A percentile compares a stretch with the other conserved stretches of the same genome.
Conservation (phyloP, 805 yeast species). For the Candida easanensis region DNA sequence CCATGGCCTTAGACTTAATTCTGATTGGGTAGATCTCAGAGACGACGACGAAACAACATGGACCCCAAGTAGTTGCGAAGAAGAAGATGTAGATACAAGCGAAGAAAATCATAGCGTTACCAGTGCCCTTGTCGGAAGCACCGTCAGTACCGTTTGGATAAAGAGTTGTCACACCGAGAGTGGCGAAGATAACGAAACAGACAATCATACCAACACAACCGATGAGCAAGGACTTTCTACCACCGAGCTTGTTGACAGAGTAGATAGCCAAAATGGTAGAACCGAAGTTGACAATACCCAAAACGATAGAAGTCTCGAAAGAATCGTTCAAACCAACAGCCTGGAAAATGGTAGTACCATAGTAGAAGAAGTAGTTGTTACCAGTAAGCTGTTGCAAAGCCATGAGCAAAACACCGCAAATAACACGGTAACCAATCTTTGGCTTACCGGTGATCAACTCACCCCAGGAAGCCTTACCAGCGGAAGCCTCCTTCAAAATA, state of each 20-base stretch:
- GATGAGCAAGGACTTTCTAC: slow-evolving; percentile 44
- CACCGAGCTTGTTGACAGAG: slow-evolving; percentile 53
- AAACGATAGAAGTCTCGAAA: slow-evolving; percentile 53
- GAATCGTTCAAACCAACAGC: slow-evolving; percentile 59
- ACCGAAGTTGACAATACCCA: slow-evolving; percentile 59
- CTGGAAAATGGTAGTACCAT: slow-evolving; percentile 59
- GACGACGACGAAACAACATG: slow-evolving; percentile 59
- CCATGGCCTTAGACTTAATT: slow-evolving; percentile 56
- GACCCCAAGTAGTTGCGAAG: slow-evolving; percentile 77
- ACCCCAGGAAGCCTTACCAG: slow-evolving; percentile 64
- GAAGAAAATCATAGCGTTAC: slow-evolving; percentile 68
- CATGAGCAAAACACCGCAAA: slow-evolving; percentile 54
- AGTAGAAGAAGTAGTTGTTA: slow-evolving; percentile 65
- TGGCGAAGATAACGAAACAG: slow-evolving; percentile 49
- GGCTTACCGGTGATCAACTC: slow-evolving; percentile 69
- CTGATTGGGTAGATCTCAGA: slow-evolving; percentile 73
- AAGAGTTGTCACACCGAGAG: slow-evolving; percentile 54
- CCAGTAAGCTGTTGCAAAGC: slow-evolving; percentile 69
- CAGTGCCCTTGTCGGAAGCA: slow-evolving; percentile 52
- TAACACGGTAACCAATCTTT: slow-evolving; percentile 44
- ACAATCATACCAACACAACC: slow-evolving; percentile 49
- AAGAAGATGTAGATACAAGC: slow-evolving; percentile 68
- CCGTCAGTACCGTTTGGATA: slow-evolving; percentile 42
- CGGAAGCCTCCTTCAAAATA: slow-evolving; percentile 55
- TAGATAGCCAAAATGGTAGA: slow-evolving; percentile 51